Conservation (phyloP, 495 filamentous ascomycete genomes). For the Aspergillus conjunctus region DNA sequence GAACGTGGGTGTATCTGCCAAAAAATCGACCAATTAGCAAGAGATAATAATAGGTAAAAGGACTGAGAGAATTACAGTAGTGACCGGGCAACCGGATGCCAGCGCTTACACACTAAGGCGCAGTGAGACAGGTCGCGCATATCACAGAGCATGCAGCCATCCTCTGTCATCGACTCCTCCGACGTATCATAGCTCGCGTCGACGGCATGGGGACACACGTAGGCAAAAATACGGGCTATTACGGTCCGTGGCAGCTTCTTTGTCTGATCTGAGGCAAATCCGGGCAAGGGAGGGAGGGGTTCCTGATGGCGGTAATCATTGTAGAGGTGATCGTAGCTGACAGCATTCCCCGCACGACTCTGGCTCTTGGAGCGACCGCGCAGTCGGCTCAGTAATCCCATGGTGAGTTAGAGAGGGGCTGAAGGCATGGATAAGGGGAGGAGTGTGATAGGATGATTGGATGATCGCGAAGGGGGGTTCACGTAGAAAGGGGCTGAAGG, state of each 20-base stretch:
- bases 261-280: constrained; percentile 46
- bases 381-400: constrained; percentile 44
- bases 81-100: constrained; percentile 57
- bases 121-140: constrained; percentile 86
- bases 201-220: constrained; percentile 78
- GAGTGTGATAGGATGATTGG: neutral
- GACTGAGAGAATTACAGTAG: constrained; percentile 52
- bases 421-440: constrained; percentile 11
- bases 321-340: constrained; percentile 28
- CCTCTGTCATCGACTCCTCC: constrained; percentile 77
- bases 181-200: constrained; percentile 79
- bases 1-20: constrained; percentile 79
- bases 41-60: constrained; percentile 4
- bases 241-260: constrained; percentile 61
- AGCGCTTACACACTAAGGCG: constrained; percentile 69
- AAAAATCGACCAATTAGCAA: constrained; percentile 1
- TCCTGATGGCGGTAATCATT: constrained; percentile 13
- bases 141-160: constrained; percentile 95
- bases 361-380: constrained; percentile 38
- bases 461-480: constrained; percentile 3
- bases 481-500: neutral
- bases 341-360: constrained; percentile 35
- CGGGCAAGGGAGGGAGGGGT: constrained; percentile 22
- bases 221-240: constrained; percentile 72
- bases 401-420: constrained; percentile 17